Base-by-base conservation (phyloP, 352 stramenopile genomes). In the Phytophthora agathidicida region DNA sequence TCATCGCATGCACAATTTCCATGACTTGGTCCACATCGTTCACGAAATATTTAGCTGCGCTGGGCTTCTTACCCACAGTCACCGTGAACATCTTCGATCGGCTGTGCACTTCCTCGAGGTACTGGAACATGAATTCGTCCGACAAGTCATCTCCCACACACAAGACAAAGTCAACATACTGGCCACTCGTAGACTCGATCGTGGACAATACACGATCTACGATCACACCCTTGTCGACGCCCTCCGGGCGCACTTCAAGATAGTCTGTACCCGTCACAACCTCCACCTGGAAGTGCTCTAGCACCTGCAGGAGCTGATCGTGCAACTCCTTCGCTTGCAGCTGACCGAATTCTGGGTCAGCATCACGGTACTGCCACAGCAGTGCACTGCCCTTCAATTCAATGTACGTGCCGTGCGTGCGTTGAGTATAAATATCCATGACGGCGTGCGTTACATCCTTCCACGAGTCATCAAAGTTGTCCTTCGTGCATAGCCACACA, bases 341-440 rank as follows among this genome's bases (percentile, higher is more conserved):
- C 59, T 98, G 96, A 8, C 98, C 98, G 69, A 99, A 99, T 57
- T 99, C 98, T 7, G 97, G 96, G 75, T 99, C 98, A 8, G 97
- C 96, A 75, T 99, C 97, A 56, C 97, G 91, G 67, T 98, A 99
- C 73, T 99, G 97, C 97, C 98, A 99, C 33, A 99, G 66, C 48
- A 99, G 72, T 28, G 98, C 98, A 67, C 96, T 99, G 48, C 98
- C 97, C 53, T 99, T 99, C 31, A 98, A 79, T 82, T 99, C 98
- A 28, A 99, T 98, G 70, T 99, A 99, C 38, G 97, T 99, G 52
- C 98, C 98, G 71, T 99, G 97, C 5, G 98, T 99, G 46, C 97
- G 85, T 63, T 95, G 96, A 7, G 96, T 97, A 86, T 99, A 99
- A 45, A 99, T 97, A 76, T 99, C 93, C 98, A 99, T 99, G 36